Evolutionary conservation across 345 rosid species (phyloP), one percentile per base, ranked within the genome.

Genomic region (Dipteronia dyeriana): DNA sequence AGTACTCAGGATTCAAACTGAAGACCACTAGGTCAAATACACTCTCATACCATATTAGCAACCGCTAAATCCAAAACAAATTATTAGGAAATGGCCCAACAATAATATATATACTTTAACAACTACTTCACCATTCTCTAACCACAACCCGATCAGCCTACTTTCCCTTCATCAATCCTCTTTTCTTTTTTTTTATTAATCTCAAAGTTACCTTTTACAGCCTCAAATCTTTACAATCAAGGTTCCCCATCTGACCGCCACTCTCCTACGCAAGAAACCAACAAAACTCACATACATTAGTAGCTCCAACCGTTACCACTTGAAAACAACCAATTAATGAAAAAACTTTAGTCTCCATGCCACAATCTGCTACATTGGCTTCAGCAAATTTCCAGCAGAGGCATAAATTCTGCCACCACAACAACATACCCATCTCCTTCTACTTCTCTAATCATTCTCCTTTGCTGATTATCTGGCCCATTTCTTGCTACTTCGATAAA

Each of bases 401-500:
- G 38, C 38, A 34, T 34, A 34, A 34, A 34, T 34, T 34, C 38
- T 34, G 38, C 38, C 38, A 34, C 38, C 38, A 34, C 38, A 34
- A 31, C 34, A 31, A 34, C 38, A 34, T 34, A 34, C 38, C 38
- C 4, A 34, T 34, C 38, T 3, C 38, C 38, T 34, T 4, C 38
- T 34, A 4, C 38, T 34, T 34, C 38, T 34, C 38, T 34, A 34
- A 56, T 56, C 61, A 56, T 7, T 56, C 23, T 56, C 23, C 61
- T 56, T 56, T 56, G 61, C n/a, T 56, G 23, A 56, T 56, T 56
- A 56, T n/a, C 23, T n/a, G n/a, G 61, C 61, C n/a, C 61, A 56
- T 56, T 20, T 56, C 61, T 56, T 56, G 23, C 61, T 19, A 56
- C 61, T 7, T 2, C 2, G 20, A 17, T n/a, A 56, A 5, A 17